Conservation (phyloP, 345 rosid species). For the Xanthoceras sorbifolium region DNA sequence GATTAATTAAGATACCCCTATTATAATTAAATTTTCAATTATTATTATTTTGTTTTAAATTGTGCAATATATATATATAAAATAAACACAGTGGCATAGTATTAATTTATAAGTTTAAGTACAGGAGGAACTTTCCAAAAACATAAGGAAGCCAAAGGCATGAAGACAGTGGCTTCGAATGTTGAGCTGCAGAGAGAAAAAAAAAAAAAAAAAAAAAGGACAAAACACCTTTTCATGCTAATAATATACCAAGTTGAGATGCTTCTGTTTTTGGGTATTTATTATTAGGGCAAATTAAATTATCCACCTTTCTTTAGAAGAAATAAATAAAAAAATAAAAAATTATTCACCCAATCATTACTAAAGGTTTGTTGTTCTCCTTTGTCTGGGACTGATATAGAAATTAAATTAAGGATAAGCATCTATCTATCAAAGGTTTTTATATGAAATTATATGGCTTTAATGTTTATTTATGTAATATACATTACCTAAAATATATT, state of each 20-base stretch:
- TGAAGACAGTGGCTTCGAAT: constrained; percentile 41
- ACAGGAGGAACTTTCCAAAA: constrained; percentile 35
- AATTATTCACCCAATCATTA: constrained; percentile 23
- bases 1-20: constrained; percentile 35
- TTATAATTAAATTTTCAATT: not conserved
- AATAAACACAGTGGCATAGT: constrained; percentile 10
- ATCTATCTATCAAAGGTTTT: not conserved
- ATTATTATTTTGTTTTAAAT: not conserved
- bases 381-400: not conserved
- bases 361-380: constrained; percentile 10
- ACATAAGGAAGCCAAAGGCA: constrained; percentile 39
- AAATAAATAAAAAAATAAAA: too few species aligned
- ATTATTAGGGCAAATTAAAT: not conserved
- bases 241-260: constrained; percentile 10
- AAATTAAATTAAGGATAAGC: constrained; percentile 9
- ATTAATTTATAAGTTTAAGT: constrained; percentile 6
- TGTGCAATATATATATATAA: constrained; percentile 12
- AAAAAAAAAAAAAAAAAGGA: constrained; percentile 19
- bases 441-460: not conserved
- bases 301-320: too few species aligned
- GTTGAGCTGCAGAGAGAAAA: constrained; percentile 25
- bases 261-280: not conserved
- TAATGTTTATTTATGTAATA: not conserved
- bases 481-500: too few species aligned
- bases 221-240: constrained; percentile 11